Conservation (phyloP, 2,329 filamentous ascomycete genomes). For the Didymella pomorum region DNA sequence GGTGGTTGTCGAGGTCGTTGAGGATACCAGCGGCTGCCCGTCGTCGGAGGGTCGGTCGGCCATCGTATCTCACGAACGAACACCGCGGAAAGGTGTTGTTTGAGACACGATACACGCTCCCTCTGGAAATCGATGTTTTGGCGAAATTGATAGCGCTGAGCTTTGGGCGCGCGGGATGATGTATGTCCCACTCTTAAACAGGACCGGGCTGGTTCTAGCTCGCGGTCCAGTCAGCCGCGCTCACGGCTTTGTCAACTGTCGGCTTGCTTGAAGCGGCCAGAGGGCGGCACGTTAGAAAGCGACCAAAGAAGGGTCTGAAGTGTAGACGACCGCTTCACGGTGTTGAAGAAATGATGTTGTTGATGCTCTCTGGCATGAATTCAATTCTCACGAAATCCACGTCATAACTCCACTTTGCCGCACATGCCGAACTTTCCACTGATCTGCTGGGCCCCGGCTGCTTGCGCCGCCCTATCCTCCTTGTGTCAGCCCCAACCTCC, state of each 20-base stretch:
- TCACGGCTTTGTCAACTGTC: constrained; percentile 11
- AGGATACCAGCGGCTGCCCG: constrained; percentile 21
- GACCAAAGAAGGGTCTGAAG: neutral
- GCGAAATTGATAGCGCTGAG: constrained; percentile 20
- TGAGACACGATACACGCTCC: constrained; percentile 9
- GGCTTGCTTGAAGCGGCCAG: neutral
- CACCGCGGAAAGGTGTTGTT: constrained; percentile 13
- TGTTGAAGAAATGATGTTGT: neutral
- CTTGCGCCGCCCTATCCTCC: neutral
- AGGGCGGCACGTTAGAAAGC: neutral
- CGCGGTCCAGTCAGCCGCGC: constrained; percentile 28
- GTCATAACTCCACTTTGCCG: constrained; percentile 13
- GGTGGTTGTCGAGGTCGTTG: constrained; percentile 38
- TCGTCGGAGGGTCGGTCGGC: constrained; percentile 22
- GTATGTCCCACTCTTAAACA: constrained; percentile 25
- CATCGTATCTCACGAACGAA: constrained; percentile 22
- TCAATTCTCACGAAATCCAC: constrained; percentile 4
- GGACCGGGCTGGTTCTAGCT: constrained; percentile 27
- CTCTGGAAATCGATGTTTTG: constrained; percentile 15
- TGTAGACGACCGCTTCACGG: neutral
- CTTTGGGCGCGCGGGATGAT: constrained; percentile 21
- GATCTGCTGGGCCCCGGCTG: constrained; percentile 16
- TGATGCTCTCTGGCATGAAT: neutral
- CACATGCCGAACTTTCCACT: constrained; percentile 10
- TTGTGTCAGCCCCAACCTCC: constrained; percentile 3